These are phyloP conservation scores for Croton laevigatus DNA, from an alignment of 441 rosid genomes.

Conservation along the genomic window DNA sequence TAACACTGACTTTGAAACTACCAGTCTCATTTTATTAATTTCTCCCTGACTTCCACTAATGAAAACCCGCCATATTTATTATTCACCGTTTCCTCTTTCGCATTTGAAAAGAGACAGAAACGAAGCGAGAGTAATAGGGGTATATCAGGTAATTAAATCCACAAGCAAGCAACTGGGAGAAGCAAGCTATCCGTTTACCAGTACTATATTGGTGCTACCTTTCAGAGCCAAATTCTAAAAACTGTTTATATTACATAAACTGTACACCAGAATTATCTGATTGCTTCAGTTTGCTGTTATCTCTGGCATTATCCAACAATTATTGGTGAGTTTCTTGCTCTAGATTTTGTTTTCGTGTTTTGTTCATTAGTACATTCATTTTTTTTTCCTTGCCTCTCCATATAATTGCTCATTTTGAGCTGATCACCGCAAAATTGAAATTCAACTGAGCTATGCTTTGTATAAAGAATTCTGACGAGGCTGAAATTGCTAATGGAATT, in stretches of 20 bases:
- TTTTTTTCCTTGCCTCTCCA: too few species aligned
- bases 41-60: not conserved
- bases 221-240: slow-evolving; percentile 1
- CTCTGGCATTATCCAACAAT: not conserved
- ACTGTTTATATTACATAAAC: not conserved
- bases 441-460: not conserved
- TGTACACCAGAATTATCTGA: not conserved
- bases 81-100: not conserved
- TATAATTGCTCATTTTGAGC: not conserved
- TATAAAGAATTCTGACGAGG: not conserved
- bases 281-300: not conserved
- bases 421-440: not conserved
- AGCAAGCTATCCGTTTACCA: not conserved
- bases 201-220: too few species aligned
- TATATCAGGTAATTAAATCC: slow-evolving; percentile 8
- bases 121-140: not conserved
- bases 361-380: not conserved
- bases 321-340: not conserved
- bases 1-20: not conserved
- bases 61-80: not conserved
- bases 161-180: not conserved
- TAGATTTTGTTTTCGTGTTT: not conserved
- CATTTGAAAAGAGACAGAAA: not conserved
- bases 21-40: not conserved
- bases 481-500: not conserved